These are phyloP conservation scores for Fusarium chuoi DNA, from an alignment of 2,329 filamentous ascomycete genomes.

Conservation along the genomic window DNA sequence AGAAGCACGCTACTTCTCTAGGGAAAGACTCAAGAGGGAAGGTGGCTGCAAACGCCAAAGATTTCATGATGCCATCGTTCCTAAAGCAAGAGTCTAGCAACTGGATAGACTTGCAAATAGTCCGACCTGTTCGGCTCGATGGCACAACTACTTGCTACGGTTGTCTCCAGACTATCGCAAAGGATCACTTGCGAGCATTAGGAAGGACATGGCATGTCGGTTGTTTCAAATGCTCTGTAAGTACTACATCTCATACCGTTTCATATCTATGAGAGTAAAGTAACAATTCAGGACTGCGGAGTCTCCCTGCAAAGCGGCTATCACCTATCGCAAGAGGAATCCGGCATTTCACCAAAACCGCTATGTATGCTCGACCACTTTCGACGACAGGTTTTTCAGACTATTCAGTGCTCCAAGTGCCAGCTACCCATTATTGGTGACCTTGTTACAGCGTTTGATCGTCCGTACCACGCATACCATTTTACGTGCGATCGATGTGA, in stretches of 20 bases:
- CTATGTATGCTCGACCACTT: background rate
- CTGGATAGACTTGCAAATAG: rapidly evolving
- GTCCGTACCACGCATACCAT: rapidly evolving
- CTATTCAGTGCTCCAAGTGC: background rate
- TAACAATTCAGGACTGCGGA: background rate
- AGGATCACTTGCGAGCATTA: background rate
- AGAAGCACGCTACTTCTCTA: too few species aligned
- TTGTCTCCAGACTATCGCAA: rapidly evolving
- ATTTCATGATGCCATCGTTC: rapidly evolving
- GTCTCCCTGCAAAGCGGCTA: rapidly evolving
- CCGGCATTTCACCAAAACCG: rapidly evolving
- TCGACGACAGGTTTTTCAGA: rapidly evolving
- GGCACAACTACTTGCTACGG: rapidly evolving
- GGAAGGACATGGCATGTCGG: background rate
- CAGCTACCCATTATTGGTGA: rapidly evolving
- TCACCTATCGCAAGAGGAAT: rapidly evolving
- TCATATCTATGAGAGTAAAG: too few species aligned
- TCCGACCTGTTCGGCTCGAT: rapidly evolving
- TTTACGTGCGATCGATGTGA: background rate
- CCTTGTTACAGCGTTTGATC: rapidly evolving
- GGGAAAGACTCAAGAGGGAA: too few species aligned
- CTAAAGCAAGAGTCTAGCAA: background rate
- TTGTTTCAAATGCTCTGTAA: background rate
- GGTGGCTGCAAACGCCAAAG: rapidly evolving
- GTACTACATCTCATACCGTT: rapidly evolving